phyloP scores from a whole-genome alignment of 164 flowering plant species.

The Tinospora cordifolia region DNA sequence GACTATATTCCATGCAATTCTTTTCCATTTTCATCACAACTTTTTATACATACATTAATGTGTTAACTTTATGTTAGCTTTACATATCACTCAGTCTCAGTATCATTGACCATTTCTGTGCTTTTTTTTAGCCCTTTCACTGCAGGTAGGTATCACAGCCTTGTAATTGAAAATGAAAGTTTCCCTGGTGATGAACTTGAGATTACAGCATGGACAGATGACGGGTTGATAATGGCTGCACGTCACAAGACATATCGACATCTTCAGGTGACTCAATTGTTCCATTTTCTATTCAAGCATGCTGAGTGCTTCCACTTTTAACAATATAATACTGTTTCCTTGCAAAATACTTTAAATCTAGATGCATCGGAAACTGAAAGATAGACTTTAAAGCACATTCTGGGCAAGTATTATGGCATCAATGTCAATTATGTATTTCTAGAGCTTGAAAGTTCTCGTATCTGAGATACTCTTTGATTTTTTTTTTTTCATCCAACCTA shows the following conservation, averaged over 20 bases:
- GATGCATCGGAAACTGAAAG: neutral
- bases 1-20: neutral
- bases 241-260: constrained; percentile 66
- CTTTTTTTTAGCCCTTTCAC: constrained; percentile 59
- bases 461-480: neutral
- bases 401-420: too few species aligned
- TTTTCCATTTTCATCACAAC: neutral
- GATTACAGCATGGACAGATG: constrained; percentile 91
- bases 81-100: neutral
- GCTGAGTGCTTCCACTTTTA: neutral
- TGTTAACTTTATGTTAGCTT: neutral
- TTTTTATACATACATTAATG: neutral
- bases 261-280: constrained; percentile 49
- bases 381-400: neutral
- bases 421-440: too few species aligned
- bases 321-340: neutral
- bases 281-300: neutral
- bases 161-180: constrained; percentile 77
- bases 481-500: neutral
- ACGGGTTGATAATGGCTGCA: constrained; percentile 91
- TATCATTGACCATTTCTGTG: constrained; percentile 5
- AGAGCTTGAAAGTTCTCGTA: neutral
- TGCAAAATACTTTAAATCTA: neutral
- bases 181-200: constrained; percentile 80
- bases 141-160: constrained; percentile 94